Conservation (phyloP, 176 grass and related monocot species). For the Thalia dealbata region DNA sequence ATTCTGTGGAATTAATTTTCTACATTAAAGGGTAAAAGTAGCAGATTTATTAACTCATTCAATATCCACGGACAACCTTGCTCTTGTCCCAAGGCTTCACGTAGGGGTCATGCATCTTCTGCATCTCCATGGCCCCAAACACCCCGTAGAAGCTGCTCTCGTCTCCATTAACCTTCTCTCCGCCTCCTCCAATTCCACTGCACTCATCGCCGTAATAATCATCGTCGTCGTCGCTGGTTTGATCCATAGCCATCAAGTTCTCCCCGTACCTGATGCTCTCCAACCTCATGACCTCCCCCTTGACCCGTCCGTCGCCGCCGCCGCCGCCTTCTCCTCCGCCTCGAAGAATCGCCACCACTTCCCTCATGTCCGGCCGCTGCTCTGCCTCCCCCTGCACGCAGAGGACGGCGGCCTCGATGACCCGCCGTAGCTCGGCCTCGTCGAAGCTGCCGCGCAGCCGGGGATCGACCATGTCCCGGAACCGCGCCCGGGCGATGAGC, state of each 20-base stretch:
- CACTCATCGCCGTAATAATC: neutral
- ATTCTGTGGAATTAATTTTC: too few species aligned
- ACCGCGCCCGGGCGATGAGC: neutral
- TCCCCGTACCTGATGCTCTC: conserved; percentile 49
- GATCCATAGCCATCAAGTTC: conserved; percentile 40
- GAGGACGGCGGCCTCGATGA: conserved; percentile 7
- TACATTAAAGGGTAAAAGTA: neutral
- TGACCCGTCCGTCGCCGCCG: neutral
- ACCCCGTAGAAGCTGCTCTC: conserved; percentile 45
- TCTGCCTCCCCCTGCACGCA: conserved; percentile 21
- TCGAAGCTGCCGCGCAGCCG: neutral
- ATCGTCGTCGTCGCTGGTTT: conserved; percentile 26
- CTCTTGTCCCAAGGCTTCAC: conserved; percentile 14
- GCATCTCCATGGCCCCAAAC: conserved; percentile 40
- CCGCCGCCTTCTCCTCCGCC: neutral
- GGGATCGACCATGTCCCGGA: conserved; percentile 14
- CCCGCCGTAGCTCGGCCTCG: conserved; percentile 13
- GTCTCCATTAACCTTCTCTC: conserved; percentile 24
- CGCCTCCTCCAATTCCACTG: neutral
- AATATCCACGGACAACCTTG: neutral
- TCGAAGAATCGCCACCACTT: conserved; percentile 10
- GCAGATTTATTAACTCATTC: neutral
- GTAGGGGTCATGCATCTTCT: conserved; percentile 44
- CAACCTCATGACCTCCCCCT: conserved; percentile 17
- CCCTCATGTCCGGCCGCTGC: conserved; percentile 15